Evolutionary conservation across 2,329 filamentous ascomycete genomes (phyloP).

Genomic region (Huntiella decipiens): DNA sequence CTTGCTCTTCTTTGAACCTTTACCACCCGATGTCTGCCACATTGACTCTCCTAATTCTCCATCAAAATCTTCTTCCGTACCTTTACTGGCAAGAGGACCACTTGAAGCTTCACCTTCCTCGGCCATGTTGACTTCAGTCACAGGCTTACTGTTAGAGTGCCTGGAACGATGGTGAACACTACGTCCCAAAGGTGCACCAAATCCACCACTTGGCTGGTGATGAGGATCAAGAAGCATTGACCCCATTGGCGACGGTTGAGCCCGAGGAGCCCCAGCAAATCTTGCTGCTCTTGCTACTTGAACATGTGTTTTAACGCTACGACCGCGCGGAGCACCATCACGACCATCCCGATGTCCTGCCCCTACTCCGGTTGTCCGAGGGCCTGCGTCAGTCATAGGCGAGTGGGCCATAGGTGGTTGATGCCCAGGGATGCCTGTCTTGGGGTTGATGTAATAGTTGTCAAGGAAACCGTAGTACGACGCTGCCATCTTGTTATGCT

Average conservation of each 20-base stretch:
- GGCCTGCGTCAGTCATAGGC: neutral
- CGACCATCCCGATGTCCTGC: neutral
- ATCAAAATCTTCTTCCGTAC: constrained; percentile 31
- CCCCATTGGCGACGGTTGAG: constrained; percentile 44
- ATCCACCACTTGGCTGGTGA: constrained; percentile 41
- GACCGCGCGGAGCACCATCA: neutral
- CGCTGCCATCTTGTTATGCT: constrained; percentile 96
- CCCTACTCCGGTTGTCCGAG: neutral
- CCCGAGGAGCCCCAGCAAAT: constrained; percentile 36
- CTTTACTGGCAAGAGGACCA: neutral
- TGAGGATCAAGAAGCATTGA: constrained; percentile 59
- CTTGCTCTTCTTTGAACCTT: constrained; percentile 12
- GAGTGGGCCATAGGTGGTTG: constrained; percentile 32
- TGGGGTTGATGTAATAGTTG: constrained; percentile 65
- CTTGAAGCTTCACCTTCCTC: neutral
- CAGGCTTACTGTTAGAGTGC: neutral
- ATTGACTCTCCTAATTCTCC: constrained; percentile 37
- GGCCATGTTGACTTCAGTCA: neutral
- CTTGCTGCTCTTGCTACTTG: constrained; percentile 4
- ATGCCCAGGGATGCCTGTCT: constrained; percentile 43
- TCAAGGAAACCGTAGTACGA: constrained; percentile 92
- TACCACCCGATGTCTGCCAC: constrained; percentile 38
- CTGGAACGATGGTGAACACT: constrained; percentile 23
- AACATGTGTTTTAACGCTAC: neutral
- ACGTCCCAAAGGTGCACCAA: constrained; percentile 23